Percentiles rank a stretch among this genome's conserved stretches.
Evolutionary conservation across 495 filamentous ascomycete genomes (phyloP).

Genomic region (Neurospora africana): DNA sequence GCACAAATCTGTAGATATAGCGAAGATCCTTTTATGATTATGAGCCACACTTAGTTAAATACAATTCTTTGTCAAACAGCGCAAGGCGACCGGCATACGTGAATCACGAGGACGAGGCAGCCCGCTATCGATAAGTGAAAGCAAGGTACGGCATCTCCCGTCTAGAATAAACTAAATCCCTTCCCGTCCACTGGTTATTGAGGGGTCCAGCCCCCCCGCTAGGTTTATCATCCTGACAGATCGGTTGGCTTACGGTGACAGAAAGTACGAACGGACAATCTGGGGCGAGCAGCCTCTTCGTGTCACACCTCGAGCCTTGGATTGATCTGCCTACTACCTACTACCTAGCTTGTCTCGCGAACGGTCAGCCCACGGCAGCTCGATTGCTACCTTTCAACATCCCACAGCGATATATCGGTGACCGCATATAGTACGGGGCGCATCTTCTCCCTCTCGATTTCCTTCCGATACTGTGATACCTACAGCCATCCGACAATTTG

Average conservation of each 20-base stretch:
- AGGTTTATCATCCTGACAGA: background rate
- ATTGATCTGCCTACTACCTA: background rate
- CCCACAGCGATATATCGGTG: background rate
- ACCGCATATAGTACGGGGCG: background rate
- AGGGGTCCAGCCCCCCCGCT: background rate
- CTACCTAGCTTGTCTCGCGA: background rate
- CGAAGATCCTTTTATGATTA: background rate
- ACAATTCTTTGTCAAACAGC: background rate
- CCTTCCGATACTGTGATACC: background rate
- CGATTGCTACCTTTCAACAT: background rate
- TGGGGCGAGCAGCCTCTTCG: background rate
- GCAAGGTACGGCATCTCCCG: background rate
- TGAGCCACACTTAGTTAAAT: background rate
- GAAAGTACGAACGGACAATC: background rate
- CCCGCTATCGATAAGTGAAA: background rate
- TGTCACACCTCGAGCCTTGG: background rate
- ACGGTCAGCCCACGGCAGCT: background rate
- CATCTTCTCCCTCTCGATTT: background rate
- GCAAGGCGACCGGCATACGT: background rate
- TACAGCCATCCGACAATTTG: background rate
- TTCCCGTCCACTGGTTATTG: background rate
- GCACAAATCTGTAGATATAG: background rate
- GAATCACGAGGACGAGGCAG: background rate
- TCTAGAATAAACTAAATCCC: background rate
- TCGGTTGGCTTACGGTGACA: background rate